Evolutionary conservation across 495 filamentous ascomycete genomes (phyloP), one percentile per base, ranked within the genome.

Genomic region (Astrocystis sublimbata): DNA sequence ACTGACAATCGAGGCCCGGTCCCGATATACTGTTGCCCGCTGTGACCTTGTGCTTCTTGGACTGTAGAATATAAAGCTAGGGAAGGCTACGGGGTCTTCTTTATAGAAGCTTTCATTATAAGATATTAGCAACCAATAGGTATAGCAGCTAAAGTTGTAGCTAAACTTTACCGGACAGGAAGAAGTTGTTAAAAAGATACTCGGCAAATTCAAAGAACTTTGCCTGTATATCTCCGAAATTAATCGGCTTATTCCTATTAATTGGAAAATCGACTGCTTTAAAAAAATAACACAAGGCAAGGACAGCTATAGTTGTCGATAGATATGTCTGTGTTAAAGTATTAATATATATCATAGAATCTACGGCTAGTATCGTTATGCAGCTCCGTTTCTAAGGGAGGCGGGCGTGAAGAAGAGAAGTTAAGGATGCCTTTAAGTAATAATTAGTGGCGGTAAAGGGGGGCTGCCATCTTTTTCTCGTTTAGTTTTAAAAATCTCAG

Each of bases 151-250:
- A 30, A 53, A 26, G 51, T 43, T 31, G 36, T 15, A 40, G 42
- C 26, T 21, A 13, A 24, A 42, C 51, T 23, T 64, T 64, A 66
- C 63, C 15, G 47, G 67, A 64, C 24, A 69, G 47, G 55, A 61
- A 69, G 40, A 66, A 69, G 41, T 66, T 64, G 24, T 69, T 56
- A 15, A 69, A 59, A 26, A 69, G 63, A 50, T 64, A 58, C 15
- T 69, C 67, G 49, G 56, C 63, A 47, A 69, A 69, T 40, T 58
- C 30, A 33, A 60, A 35, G 7, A 66, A 46, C 13, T 46, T 53
- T 17, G 41, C 10, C 28, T 45, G 28, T 24, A 64, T 35, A 26
- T 50, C 55, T 30, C 61, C 50, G 31, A 66, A 40, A 45, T 62
- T 45, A 13, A 69, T 35, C 10, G 28, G 47, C 21, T 61, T 61